Conservation (phyloP, 805 yeast genomes). For the Wickerhamiella allomyrinae region DNA sequence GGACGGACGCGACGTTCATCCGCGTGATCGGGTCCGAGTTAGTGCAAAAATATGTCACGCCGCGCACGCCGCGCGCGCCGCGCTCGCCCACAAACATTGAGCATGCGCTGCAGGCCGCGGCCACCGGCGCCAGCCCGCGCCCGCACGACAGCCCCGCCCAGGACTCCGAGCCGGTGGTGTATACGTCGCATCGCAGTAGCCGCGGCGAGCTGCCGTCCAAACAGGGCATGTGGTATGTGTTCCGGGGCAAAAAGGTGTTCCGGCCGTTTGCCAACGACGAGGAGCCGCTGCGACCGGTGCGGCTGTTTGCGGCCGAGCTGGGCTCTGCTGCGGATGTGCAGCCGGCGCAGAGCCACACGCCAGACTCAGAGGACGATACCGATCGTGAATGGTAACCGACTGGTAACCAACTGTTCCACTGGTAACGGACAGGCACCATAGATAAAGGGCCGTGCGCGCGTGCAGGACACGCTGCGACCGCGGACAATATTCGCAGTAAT, state of each 20-base stretch:
- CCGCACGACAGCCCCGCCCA: background rate
- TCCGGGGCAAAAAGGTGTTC: slow-evolving; percentile 26
- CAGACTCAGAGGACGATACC: slow-evolving; percentile 12
- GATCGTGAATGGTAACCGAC: slow-evolving; percentile 12
- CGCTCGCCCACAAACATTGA: background rate
- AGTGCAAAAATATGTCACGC: slow-evolving; percentile 54
- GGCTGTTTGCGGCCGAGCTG: slow-evolving; percentile 11
- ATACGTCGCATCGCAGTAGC: background rate
- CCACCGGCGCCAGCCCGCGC: background rate
- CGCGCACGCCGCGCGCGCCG: background rate
- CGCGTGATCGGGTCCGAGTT: slow-evolving; percentile 97
- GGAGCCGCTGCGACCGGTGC: slow-evolving; percentile 14
- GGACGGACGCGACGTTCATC: slow-evolving; percentile 97
- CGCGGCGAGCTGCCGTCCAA: background rate
- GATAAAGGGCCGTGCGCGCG: too few species aligned
- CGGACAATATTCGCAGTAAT: too few species aligned
- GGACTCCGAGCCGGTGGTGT: background rate
- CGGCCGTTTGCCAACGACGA: slow-evolving; percentile 22
- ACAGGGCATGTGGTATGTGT: slow-evolving; percentile 26
- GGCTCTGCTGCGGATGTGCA: background rate
- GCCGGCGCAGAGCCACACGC: background rate
- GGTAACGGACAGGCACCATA: too few species aligned
- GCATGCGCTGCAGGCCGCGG: background rate
- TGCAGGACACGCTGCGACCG: too few species aligned
- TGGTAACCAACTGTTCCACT: too few species aligned